Evolutionary conservation across 805 yeast species (phyloP), one percentile per base, ranked within the genome.

Genomic region (Zygosaccharomyces bisporus): DNA sequence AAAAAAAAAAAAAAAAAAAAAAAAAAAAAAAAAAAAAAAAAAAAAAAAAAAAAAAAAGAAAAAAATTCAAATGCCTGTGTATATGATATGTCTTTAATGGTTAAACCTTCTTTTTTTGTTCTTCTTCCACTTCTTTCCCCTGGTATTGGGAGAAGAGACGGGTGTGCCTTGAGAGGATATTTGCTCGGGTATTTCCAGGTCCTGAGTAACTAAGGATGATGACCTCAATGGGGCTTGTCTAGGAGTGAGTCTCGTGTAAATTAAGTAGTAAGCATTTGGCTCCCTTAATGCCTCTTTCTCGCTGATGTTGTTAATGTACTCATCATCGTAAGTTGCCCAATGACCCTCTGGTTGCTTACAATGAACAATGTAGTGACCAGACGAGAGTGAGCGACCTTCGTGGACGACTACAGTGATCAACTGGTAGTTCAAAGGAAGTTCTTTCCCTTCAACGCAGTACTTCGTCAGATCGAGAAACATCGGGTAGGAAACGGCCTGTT

Each of bases 241-340:
- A 46, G 82, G 81, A 1, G 88, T 83, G 47, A 86, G 64, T 56
- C 91, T 77, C 34, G 90, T 80, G 67, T 93, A 93, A 16, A 93
- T 71, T 64, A 93, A 73, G 48, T 90, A 90, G 67, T 93, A 93
- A 4, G 98, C 98, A 29, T 88, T 79, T 10, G 91, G 86, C 58
- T 91, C 95, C 52, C 79, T 78, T 51, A 88, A 70, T 3, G 87
- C 96, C 35, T 77, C 80, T 45, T 77, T 73, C 56, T 86, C 93
- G 27, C 82, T 73, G 43, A 86, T 80, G 47, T 72, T 73, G 57
- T 86, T 84, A 53, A 87, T 80, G 57, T 83, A 80, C 57, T 93
- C 99, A 62, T 93, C 99, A 61, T 93, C 98, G 64, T 91, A 93
- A 7, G 88, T 82, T 21, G 88, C 82, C 99, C 98, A 93, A 1